A percentile compares a stretch with the other conserved stretches of the same genome.
Conservation (phyloP, 1,284 basidiomycete genomes). For the Melampsora larici-populina region DNA sequence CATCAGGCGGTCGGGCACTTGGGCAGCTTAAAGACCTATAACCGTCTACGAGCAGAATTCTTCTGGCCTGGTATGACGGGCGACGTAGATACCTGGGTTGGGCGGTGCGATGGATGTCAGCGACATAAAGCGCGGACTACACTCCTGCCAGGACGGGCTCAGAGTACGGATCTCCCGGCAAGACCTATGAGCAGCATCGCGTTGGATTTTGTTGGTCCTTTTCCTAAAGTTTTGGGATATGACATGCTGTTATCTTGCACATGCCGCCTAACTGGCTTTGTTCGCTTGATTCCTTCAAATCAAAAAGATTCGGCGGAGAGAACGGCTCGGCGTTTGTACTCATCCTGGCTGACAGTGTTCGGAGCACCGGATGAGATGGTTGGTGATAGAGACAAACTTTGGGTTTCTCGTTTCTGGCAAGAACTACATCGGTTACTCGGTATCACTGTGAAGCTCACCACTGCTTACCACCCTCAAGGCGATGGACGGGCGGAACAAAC, state of each 20-base stretch:
- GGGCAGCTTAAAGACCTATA: not conserved
- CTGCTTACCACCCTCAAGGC: constrained; percentile 3
- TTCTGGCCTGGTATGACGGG: too few relatives aligned
- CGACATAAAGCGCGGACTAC: not conserved
- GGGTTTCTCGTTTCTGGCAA: not conserved
- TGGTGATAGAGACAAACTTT: not conserved
- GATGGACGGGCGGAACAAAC: not conserved
- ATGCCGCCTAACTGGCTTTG: not conserved
- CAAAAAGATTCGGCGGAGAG: not conserved
- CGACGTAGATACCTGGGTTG: too few relatives aligned
- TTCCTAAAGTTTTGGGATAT: too few relatives aligned
- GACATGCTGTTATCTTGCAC: constrained; percentile 1
- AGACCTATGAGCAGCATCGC: not conserved
- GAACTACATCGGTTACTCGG: not conserved
- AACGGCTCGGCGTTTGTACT: not conserved
- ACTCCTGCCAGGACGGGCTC: not conserved
- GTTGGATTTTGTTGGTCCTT: not conserved
- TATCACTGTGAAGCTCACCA: not conserved
- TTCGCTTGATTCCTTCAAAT: not conserved
- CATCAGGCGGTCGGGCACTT: not conserved
- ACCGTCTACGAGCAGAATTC: not conserved
- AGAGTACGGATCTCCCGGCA: not conserved
- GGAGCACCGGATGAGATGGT: not conserved
- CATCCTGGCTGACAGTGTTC: not conserved
- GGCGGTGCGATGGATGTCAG: not conserved